Conservation (phyloP, 1,284 basidiomycete species). For the Cryptococcus sp. region DNA sequence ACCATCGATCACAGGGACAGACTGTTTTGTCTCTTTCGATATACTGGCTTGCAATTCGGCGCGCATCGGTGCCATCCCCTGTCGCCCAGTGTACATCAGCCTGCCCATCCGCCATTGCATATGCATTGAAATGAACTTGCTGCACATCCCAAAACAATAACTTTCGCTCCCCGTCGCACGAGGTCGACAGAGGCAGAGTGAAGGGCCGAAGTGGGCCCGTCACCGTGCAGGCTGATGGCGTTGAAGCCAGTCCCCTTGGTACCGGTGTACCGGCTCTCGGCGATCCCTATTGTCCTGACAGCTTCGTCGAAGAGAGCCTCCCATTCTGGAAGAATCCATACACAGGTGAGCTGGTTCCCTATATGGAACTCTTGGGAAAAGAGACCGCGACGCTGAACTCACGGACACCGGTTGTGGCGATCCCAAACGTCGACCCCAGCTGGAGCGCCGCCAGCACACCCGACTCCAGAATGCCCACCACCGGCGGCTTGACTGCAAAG, state of each 20-base stretch:
- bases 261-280: conserved; percentile 10
- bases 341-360: background rate
- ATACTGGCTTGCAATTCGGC: conserved; percentile 2
- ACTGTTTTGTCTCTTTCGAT: background rate
- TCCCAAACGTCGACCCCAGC: conserved; percentile 13
- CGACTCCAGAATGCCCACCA: conserved; percentile 16
- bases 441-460: conserved; percentile 8
- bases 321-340: conserved; percentile 9
- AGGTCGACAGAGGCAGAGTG: conserved; percentile 8
- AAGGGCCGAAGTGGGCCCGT: background rate
- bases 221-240: conserved; percentile 17
- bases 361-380: background rate
- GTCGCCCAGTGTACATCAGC: background rate
- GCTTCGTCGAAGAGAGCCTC: conserved; percentile 17
- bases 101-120: background rate
- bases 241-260: conserved; percentile 21
- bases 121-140: conserved; percentile 4
- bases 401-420: conserved; percentile 20
- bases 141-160: conserved; percentile 18
- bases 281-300: conserved; percentile 9
- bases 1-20: conserved; percentile 16
- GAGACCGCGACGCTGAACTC: conserved; percentile 2
- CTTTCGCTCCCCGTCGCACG: conserved; percentile 12
- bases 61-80: conserved; percentile 22
- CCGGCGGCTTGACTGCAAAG: background rate